Percentiles rank a stretch among this genome's conserved stretches.
Conservation (phyloP, 2,329 filamentous ascomycete genomes). For the Reticulascus tulasneorum region DNA sequence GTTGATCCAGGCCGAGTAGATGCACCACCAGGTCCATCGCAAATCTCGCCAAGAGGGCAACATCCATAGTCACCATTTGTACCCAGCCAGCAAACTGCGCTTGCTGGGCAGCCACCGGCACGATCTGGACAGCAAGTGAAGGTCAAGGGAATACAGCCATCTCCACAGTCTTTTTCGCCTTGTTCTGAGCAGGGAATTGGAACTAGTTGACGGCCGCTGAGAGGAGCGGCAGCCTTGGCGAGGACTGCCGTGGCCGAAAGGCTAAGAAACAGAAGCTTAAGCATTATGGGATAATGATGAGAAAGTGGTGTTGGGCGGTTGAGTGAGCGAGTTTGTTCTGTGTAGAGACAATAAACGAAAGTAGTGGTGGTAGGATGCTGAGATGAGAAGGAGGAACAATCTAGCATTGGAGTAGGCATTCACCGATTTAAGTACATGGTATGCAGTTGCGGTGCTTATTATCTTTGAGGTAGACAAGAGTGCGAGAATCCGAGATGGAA, state of each 20-base stretch:
- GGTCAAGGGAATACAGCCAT: slow-evolving; percentile 20
- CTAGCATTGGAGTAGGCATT: too few relatives aligned
- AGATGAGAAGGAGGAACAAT: too few relatives aligned
- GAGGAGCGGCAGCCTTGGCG: slow-evolving; percentile 12
- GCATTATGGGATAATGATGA: slow-evolving; percentile 20
- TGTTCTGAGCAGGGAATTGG: slow-evolving; percentile 19
- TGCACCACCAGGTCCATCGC: slow-evolving; percentile 22
- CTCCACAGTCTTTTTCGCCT: slow-evolving; percentile 22
- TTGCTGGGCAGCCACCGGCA: slow-evolving; percentile 21
- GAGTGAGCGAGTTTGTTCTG: too few relatives aligned
- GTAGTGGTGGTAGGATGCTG: too few relatives aligned
- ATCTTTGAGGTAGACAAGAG: too few relatives aligned
- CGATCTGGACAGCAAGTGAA: slow-evolving; percentile 26
- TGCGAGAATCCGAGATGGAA: too few relatives aligned
- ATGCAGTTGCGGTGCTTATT: too few relatives aligned
- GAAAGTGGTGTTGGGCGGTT: too few relatives aligned
- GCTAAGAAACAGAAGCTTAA: slow-evolving; percentile 19
- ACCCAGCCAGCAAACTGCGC: slow-evolving; percentile 19
- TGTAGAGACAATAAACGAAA: too few relatives aligned
- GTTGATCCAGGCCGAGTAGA: slow-evolving; percentile 7
- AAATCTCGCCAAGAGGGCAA: slow-evolving; percentile 22
- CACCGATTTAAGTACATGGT: too few relatives aligned
- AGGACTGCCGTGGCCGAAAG: slow-evolving; percentile 17
- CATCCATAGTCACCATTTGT: slow-evolving; percentile 23
- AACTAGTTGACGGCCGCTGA: slow-evolving; percentile 17